Base-by-base conservation (phyloP, 176 grass and related monocot genomes). In the Chloris gayana region DNA sequence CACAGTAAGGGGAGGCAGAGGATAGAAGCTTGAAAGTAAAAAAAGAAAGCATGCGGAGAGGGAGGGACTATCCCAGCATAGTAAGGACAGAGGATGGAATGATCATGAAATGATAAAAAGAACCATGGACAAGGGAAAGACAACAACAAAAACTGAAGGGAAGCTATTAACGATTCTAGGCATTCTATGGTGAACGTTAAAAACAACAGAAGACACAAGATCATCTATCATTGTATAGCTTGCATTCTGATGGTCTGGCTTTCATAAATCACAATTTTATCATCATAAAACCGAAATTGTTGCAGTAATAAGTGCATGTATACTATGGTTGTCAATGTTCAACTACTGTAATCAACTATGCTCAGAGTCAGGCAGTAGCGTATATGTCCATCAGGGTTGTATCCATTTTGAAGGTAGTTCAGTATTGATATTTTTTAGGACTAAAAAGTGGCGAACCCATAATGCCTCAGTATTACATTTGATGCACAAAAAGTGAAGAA, bases 401-500 rank as follows among this genome's bases (percentile, higher is more conserved):
- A 3, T 18, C 30, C 32, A 64, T 74, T 64, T 71, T 70, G 19
- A 44, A 80, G 26, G 22, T 80, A 77, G 30, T 66, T 22, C 34
- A 17, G n/a, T 50, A 45, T 9, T 14, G 6, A 61, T 35, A 22
- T 35, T 19, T 21, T 29, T 14, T 29, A 29, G 57, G 57, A 26
- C 25, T 61, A 27, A 29, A 61, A 24, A 61, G 0, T 29, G 25
- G 9, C 0, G 12, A 61, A 61, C 58, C 58, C 25, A 60, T 27
- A 26, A 25, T 60, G 57, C n/a, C 25, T 60, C 32, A 14, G 29
- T 37, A 32, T 9, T 32, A 63, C 29, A 53, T 69, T 67, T 24
- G 41, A 41, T 33, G 51, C 19, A 62, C 39, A 41, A 71, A 30
- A 74, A 82, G 34, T 80, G 38, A 72, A 88, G 41, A 59, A 37